phyloP scores from a whole-genome alignment of 768 basidiomycete genomes.

The Psilocybe subaeruginosa region DNA sequence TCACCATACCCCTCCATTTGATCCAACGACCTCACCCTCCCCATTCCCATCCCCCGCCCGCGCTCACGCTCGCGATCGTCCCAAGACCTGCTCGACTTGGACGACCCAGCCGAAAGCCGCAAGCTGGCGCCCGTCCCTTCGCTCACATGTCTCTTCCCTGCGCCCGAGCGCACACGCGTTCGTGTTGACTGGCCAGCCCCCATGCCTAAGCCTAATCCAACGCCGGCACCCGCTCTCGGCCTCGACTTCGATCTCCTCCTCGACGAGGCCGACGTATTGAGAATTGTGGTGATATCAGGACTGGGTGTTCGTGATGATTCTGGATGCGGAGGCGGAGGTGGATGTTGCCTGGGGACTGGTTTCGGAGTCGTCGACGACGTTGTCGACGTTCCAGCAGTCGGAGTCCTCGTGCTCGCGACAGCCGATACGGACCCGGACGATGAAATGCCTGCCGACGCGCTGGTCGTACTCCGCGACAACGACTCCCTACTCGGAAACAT shows the following conservation, averaged over 20 bases:
- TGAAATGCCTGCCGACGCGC: too few species aligned
- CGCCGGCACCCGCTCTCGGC: not conserved
- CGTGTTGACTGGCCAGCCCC: not conserved
- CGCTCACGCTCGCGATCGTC: not conserved
- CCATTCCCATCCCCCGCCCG: not conserved
- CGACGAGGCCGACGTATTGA: conserved; percentile 6
- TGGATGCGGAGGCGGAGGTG: conserved; percentile 40
- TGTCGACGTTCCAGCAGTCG: not conserved
- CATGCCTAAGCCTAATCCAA: not conserved
- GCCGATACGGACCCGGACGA: too few species aligned
- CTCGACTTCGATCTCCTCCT: not conserved
- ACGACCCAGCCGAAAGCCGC: not conserved
- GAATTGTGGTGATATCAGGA: conserved; percentile 5
- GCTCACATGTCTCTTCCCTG: not conserved
- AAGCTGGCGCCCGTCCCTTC: not conserved
- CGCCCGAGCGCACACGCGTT: not conserved
- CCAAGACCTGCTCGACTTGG: conserved; percentile 1
- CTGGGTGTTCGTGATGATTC: conserved; percentile 32
- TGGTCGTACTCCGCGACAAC: too few species aligned
- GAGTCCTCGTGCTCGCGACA: too few species aligned
- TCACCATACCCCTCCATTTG: not conserved
- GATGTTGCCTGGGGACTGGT: conserved; percentile 12
- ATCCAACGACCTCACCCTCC: conserved; percentile 1
- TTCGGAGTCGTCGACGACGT: not conserved
- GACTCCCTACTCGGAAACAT: not conserved